Evolutionary conservation across 208 protist genomes (phyloP), one percentile per base, ranked within the genome.

Genomic region (Leptomonas pyrrhocoris): DNA sequence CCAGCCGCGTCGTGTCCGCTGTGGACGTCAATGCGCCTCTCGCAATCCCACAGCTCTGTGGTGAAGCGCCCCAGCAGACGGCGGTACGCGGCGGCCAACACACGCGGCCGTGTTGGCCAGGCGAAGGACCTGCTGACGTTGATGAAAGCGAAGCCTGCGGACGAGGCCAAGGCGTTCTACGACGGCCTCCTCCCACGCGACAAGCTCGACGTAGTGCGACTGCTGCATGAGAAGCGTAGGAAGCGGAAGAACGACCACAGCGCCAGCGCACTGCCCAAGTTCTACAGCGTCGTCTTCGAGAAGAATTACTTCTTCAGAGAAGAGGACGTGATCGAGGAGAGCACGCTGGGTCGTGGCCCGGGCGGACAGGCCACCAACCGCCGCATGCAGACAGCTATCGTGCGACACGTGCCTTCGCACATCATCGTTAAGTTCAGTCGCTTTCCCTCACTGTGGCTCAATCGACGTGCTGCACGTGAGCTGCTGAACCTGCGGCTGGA

Each of bases 351-450:
- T 54, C 81, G 78, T 21, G 91, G 91, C 16, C 91, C 91, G 23
- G 91, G 91, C 48, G 91, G 91, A 12, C 91, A 96, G 77, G 91
- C 91, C 18, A 96, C 91, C 0, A 96, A 96, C 60, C 77, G 91
- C 15, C 77, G 91, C 56, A 94, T 89, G 86, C 91, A 96, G 62
- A 94, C 91, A 0, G 84, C 84, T 34, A 86, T 94, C 45, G 60
- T 96, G 38, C 80, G 78, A 43, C 91, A 96, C 66, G 9, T 57
- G 11, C 91, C 91, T 8, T 85, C 77, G 11, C 74, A 70, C 36
- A 76, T 94, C 58, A 79, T 86, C 57, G 89, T 96, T 23, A 92
- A 93, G 68, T 91, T 88, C 65, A 93, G 91, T 54, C 85, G 84
- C 28, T 96, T 94, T 50, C 82, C 91, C n/a, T 96, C 91, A 2